phyloP scores from a whole-genome alignment of 345 rosid species.

The Heritiera littoralis region DNA sequence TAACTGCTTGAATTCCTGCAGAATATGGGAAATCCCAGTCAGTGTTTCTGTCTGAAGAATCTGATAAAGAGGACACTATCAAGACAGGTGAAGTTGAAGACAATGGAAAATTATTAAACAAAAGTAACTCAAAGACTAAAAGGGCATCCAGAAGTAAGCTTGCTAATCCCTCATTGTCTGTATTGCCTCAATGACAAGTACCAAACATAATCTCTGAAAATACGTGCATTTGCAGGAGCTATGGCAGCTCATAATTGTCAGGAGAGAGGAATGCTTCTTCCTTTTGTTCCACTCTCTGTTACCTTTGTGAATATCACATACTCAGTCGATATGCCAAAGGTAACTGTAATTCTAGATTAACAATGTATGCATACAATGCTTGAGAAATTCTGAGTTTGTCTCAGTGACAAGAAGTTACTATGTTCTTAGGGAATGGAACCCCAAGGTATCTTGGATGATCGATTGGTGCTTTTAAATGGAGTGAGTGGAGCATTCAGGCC shows the following conservation, averaged over 20 bases:
- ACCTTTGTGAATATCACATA: slow-evolving; percentile 58
- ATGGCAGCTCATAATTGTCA: slow-evolving; percentile 15
- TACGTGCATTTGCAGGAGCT: background rate
- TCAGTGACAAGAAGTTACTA: background rate
- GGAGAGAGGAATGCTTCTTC: slow-evolving; percentile 69
- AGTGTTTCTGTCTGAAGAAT: slow-evolving; percentile 12
- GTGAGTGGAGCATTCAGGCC: slow-evolving; percentile 81
- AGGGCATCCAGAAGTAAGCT: slow-evolving; percentile 18
- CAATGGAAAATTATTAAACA: background rate
- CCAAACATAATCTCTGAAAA: slow-evolving; percentile 11
- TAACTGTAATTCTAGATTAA: slow-evolving; percentile 2
- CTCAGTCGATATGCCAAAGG: slow-evolving; percentile 81
- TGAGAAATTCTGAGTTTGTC: background rate
- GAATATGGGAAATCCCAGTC: slow-evolving; percentile 16
- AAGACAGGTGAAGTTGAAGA: background rate
- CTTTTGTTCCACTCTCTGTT: slow-evolving; percentile 59
- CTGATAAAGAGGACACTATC: background rate
- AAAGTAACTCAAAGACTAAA: slow-evolving; percentile 2
- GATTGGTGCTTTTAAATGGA: slow-evolving; percentile 61
- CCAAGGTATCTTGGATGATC: slow-evolving; percentile 58
- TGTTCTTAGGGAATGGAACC: slow-evolving; percentile 50
- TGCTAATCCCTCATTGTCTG: background rate
- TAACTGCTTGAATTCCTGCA: background rate
- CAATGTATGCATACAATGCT: background rate
- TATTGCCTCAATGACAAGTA: background rate